phyloP scores from a whole-genome alignment of 345 rosid species.

The thale cress (Arabidopsis thaliana) region TAIR10.1 NC_003071.7:13976001-13976500 shows the following conservation, averaged over 20 bases:
- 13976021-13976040: constrained; percentile 14
- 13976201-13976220: constrained; percentile 59
- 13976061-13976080: constrained; percentile 80
- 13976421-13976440: constrained; percentile 68
- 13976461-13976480: constrained; percentile 86
- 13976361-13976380: constrained; percentile 46
- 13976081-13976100: constrained; percentile 78
- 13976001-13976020: constrained; percentile 6
- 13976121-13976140: constrained; percentile 48
- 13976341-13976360: constrained; percentile 20
- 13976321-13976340: constrained; percentile 31
- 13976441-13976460: constrained; percentile 75
- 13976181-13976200: constrained; percentile 64
- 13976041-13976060: constrained; percentile 5
- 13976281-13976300: constrained; percentile 41
- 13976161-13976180: constrained; percentile 65
- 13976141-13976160: constrained; percentile 56
- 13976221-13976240: constrained; percentile 69
- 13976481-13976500: constrained; percentile 64
- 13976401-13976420: constrained; percentile 64
- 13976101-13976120: constrained; percentile 80
- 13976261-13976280: constrained; percentile 46
- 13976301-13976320: background rate
- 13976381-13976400: constrained; percentile 66
- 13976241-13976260: constrained; percentile 44